These are phyloP conservation scores for Cenchrus americanus DNA, from an alignment of 176 grass and related monocot species.

Conservation along the genomic window DNA sequence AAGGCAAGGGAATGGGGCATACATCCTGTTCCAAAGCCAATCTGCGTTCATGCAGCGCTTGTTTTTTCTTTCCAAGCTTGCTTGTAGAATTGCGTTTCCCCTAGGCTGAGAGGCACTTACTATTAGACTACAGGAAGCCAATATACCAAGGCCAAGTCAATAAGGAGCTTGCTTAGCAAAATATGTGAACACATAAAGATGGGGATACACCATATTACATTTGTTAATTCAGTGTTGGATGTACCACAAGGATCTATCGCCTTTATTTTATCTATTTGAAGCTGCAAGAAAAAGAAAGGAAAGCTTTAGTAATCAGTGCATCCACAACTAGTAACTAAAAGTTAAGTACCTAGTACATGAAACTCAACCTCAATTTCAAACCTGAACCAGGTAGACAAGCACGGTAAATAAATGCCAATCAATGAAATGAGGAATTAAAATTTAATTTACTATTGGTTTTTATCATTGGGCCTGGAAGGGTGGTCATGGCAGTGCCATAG, in stretches of 20 bases:
- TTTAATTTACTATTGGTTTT: conserved; percentile 11
- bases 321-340: neutral
- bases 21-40: conserved; percentile 99
- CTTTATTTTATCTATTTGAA: too few species aligned
- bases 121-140: conserved; percentile 47
- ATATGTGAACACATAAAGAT: too few species aligned
- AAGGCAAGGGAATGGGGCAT: conserved; percentile 54
- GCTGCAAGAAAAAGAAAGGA: too few species aligned
- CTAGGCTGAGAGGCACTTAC: conserved; percentile 64
- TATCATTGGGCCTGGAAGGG: neutral
- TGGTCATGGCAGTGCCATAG: neutral
- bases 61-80: conserved; percentile 99
- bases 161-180: too few species aligned
- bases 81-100: conserved; percentile 97
- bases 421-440: conserved; percentile 14
- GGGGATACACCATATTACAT: too few species aligned
- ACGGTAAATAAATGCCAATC: too few species aligned
- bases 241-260: too few species aligned
- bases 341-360: neutral
- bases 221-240: too few species aligned
- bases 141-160: conserved; percentile 20
- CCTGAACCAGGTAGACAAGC: neutral
- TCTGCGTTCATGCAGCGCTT: conserved; percentile 94
- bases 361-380: conserved; percentile 27
- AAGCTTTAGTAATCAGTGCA: too few species aligned